Evolutionary conservation across 2,329 filamentous ascomycete genomes (phyloP), one percentile per base, ranked within the genome.

Genomic region (Colletotrichum sp.): DNA sequence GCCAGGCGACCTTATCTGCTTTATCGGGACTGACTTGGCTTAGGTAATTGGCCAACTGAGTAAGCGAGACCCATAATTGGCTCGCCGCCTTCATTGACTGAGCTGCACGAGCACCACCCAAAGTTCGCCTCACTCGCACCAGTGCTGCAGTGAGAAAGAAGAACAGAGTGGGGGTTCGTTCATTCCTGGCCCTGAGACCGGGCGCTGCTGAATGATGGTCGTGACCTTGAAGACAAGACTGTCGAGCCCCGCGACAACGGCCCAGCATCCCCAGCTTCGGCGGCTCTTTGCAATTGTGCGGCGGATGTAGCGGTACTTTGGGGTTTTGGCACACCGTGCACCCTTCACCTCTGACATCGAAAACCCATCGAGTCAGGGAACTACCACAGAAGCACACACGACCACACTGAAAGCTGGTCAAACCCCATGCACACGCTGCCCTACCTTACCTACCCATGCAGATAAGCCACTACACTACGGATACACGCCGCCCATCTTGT

Each of bases 281-380:
- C 69, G 62, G 61, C 67, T 61, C 36, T 61, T 34, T 4, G 69
- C 26, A 18, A 38, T n/a, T 56, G 43, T 52, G 43, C 43, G 43
- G 69, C 73, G 69, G 62, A 72, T 75, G 73, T 56, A 72, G 73
- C 73, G 73, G 69, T 43, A 75, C 55, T 28, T 66, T 52, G 48
- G 32, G 36, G 65, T 30, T 52, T 70, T 70, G 36, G 66, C 24
- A 65, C 18, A 32, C 43, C 66, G 38, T 73, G 56, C 71, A 64
- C 38, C 38, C 58, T 48, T 73, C 58, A n/a, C 62, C n/a, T 67
- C 55, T 26, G 38, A 43, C 60, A 66, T 75, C 72, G 72, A 72
- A 75, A 66, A 61, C 61, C 43, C 68, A 18, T 61, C 69, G 69
- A 75, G 73, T 75, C 73, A 75, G 66, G 73, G 70, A 66, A 58